phyloP scores from a whole-genome alignment of 1,139 yeast species.

The Geotrichum klebahnii region DNA sequence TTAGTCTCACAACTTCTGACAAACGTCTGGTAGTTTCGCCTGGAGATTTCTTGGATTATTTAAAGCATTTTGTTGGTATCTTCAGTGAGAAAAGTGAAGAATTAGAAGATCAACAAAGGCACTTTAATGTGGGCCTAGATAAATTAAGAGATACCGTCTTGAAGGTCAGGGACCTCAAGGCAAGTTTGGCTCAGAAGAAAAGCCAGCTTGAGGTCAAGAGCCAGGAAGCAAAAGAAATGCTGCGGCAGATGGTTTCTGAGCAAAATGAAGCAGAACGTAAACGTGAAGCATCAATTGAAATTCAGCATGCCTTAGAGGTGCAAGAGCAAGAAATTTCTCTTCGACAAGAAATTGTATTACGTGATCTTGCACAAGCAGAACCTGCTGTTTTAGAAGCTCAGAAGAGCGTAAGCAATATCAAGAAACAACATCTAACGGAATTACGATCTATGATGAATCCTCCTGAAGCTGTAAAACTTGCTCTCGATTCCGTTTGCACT shows the following conservation, averaged over 20 bases:
- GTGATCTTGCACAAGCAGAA: slow-evolving; percentile 69
- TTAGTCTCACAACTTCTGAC: neutral
- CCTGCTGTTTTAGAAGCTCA: slow-evolving; percentile 85
- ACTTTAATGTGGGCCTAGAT: slow-evolving; percentile 68
- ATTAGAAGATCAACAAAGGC: slow-evolving; percentile 66
- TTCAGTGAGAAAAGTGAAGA: slow-evolving; percentile 47
- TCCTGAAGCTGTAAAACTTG: slow-evolving; percentile 79
- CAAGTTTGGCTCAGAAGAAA: slow-evolving; percentile 54
- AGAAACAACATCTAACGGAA: slow-evolving; percentile 88
- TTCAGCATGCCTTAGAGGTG: slow-evolving; percentile 62
- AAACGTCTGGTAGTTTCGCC: slow-evolving; percentile 43
- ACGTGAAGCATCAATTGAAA: slow-evolving; percentile 76
- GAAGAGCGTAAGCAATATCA: slow-evolving; percentile 81
- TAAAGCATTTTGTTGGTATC: slow-evolving; percentile 47
- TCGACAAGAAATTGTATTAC: slow-evolving; percentile 55
- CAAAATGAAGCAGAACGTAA: slow-evolving; percentile 92
- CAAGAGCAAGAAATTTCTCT: slow-evolving; percentile 61
- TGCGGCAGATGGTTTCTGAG: slow-evolving; percentile 73
- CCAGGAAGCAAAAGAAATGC: slow-evolving; percentile 63
- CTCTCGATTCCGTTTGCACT: slow-evolving; percentile 84
- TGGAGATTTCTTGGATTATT: slow-evolving; percentile 52
- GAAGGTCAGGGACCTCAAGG: slow-evolving; percentile 60
- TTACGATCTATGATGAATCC: slow-evolving; percentile 86
- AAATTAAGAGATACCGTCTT: slow-evolving; percentile 73
- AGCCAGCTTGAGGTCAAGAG: slow-evolving; percentile 53